Percentiles rank a stretch among this genome's conserved stretches.
phyloP scores from a whole-genome alignment of 2,329 filamentous ascomycete genomes.

The Podosphaera aphanis region DNA sequence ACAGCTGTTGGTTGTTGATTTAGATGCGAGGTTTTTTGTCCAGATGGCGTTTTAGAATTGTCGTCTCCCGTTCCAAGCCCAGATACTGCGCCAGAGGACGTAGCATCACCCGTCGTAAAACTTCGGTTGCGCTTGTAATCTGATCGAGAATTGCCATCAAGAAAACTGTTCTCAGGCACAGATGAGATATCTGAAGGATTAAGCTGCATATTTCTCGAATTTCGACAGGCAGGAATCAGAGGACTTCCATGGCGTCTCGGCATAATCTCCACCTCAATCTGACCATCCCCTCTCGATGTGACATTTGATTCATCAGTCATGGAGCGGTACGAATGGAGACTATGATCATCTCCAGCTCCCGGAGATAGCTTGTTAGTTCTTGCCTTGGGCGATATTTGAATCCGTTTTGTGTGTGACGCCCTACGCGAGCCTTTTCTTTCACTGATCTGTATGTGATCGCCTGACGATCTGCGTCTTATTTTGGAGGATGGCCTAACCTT shows the following conservation, averaged over 20 bases:
- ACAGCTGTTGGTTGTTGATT: slow-evolving; percentile 40
- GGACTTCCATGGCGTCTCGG: slow-evolving; percentile 42
- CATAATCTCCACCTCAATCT: slow-evolving; percentile 71
- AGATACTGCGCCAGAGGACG: slow-evolving; percentile 17
- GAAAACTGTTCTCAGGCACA: slow-evolving; percentile 49
- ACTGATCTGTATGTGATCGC: slow-evolving; percentile 70
- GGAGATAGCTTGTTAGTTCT: slow-evolving; percentile 21
- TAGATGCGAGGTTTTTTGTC: slow-evolving; percentile 35
- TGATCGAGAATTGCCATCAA: slow-evolving; percentile 25
- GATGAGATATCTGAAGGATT: slow-evolving; percentile 70
- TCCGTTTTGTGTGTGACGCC: slow-evolving; percentile 42
- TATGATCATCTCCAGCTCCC: slow-evolving; percentile 32
- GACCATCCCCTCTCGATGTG: slow-evolving; percentile 35
- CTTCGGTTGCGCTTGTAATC: slow-evolving; percentile 14
- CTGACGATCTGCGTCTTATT: slow-evolving; percentile 21
- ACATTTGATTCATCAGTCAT: slow-evolving; percentile 60
- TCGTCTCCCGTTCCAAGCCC: slow-evolving; percentile 19
- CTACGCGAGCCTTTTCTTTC: slow-evolving; percentile 53
- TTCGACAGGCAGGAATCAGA: slow-evolving; percentile 25
- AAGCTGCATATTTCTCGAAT: slow-evolving; percentile 35
- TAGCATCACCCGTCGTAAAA: slow-evolving; percentile 12
- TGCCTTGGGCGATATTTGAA: slow-evolving; percentile 31
- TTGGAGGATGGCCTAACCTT: slow-evolving; percentile 43
- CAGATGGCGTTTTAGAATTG: slow-evolving; percentile 33
- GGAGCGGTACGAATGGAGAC: slow-evolving; percentile 53